Percentiles rank a stretch among this genome's conserved stretches.
Evolutionary conservation across 2,329 filamentous ascomycete genomes (phyloP).

Genomic region (Paracorniculantispora psalliotae): DNA sequence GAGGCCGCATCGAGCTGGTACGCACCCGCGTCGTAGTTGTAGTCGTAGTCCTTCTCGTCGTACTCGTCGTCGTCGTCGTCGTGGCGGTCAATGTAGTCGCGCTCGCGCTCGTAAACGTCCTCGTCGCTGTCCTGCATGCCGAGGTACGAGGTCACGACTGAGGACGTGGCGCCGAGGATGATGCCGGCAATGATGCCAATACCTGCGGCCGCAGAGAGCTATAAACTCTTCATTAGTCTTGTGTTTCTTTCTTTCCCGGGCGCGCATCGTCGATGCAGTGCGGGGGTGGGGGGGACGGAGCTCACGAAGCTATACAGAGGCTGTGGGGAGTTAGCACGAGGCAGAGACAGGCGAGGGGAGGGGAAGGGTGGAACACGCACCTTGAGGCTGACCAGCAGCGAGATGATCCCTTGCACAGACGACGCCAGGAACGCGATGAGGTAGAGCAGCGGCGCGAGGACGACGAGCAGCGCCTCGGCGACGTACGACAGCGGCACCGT

Average conservation of each 20-base stretch:
- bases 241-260: background rate
- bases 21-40: constrained; percentile 15
- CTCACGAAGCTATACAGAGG: constrained; percentile 16
- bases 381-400: constrained; percentile 30
- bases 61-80: constrained; percentile 15
- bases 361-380: constrained; percentile 22
- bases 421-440: constrained; percentile 25
- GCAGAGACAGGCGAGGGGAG: constrained; percentile 1
- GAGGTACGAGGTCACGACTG: constrained; percentile 47
- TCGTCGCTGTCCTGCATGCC: constrained; percentile 32
- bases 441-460: constrained; percentile 35
- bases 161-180: constrained; percentile 52
- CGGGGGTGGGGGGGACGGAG: background rate
- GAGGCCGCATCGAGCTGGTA: constrained; percentile 21
- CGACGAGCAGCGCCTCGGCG: constrained; percentile 22
- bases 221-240: background rate
- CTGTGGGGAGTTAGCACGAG: constrained; percentile 2
- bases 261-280: background rate
- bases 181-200: constrained; percentile 62
- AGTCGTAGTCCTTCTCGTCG: constrained; percentile 14
- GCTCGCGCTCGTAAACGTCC: background rate
- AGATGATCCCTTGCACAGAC: constrained; percentile 20
- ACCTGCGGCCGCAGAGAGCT: constrained; percentile 60
- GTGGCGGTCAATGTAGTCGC: constrained; percentile 2
- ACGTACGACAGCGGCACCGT: constrained; percentile 27